Base-by-base conservation (phyloP, 1,284 basidiomycete genomes). In the Retiboletus flavoniger region DNA sequence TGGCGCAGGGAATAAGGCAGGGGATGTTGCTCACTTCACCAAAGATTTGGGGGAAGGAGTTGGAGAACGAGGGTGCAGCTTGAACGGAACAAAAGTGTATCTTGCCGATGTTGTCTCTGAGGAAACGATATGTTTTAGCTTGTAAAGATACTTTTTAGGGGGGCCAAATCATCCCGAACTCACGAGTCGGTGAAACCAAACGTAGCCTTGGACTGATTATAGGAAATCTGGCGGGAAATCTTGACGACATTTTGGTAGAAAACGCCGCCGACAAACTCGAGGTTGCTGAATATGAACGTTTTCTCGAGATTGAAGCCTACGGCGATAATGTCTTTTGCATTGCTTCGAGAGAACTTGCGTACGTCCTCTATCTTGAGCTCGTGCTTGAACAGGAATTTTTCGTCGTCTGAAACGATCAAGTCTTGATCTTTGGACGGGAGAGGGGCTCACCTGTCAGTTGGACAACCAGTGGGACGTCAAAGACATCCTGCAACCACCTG, bases 11-110 rank as follows among this genome's bases (percentile, higher is more conserved):
- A 64, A 99, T 99, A 40, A 99, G 79, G 67, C 87, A 92, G 0
- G 96, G 95, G 48, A 98, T 84, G 72, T 95, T 91, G 56, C 85
- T 84, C 50, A 78, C 78, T 10, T 83, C 79, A 59, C 95, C 95
- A 67, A 95, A 99, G 66, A 99, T 99, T 62, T 99, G 93, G 10
- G 97, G 96, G 80, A 99, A 99, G 24, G 95, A 98, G 74, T 95
- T 98, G 64, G 93, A 95, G 79, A 99, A 99, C 17, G 95, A 92
- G 0, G 97, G 95, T 2, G 95, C 88, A 11, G 96, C 94, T 74
- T 99, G 97, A 61, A 99, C 86, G n/a, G 97, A 83, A 36, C 92
- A 93, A 72, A 99, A 99, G 76, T 99, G 96, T 58, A 94, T 84
- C 77, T 98, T 99, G 59, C 97, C 97, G 62, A 98, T 93, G 74